phyloP scores from a whole-genome alignment of 176 grass and related monocot genomes.

The sorghum (Sorghum bicolor) region DNA sequence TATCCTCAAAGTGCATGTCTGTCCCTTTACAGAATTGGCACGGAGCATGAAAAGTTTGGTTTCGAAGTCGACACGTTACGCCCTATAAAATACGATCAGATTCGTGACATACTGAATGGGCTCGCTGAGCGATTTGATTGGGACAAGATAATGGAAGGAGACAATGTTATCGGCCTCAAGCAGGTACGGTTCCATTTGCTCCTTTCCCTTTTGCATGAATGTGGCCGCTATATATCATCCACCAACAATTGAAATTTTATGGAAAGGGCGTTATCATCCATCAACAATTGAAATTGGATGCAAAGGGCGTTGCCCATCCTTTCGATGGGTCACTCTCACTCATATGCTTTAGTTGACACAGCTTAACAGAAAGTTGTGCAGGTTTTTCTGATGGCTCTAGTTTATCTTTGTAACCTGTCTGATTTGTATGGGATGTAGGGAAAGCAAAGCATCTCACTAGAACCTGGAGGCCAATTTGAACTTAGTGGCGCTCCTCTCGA shows the following conservation, averaged over 20 bases:
- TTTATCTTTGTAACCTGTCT: background rate
- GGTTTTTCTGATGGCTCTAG: background rate
- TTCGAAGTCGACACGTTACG: constrained; percentile 83
- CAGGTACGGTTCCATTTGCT: constrained; percentile 51
- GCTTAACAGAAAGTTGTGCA: background rate
- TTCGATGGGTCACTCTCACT: background rate
- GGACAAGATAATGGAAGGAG: constrained; percentile 88
- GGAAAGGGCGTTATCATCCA: background rate
- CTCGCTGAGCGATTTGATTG: constrained; percentile 90
- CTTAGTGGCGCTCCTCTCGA: constrained; percentile 97
- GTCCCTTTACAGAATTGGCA: constrained; percentile 74
- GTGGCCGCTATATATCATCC: background rate
- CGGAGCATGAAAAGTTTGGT: constrained; percentile 97
- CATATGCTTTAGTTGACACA: background rate
- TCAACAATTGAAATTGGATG: background rate
- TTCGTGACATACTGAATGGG: constrained; percentile 75
- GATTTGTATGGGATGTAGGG: constrained; percentile 46
- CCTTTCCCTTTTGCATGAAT: background rate
- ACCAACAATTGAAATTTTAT: background rate
- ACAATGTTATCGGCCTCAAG: constrained; percentile 83
- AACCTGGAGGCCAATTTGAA: constrained; percentile 97
- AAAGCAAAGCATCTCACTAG: constrained; percentile 92
- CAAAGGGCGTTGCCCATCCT: background rate
- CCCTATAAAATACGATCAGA: constrained; percentile 91
- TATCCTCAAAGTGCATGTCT: background rate